A percentile compares a stretch with the other conserved stretches of the same genome.
phyloP scores from a whole-genome alignment of 2,329 filamentous ascomycete genomes.

The Fusarium burgessii region DNA sequence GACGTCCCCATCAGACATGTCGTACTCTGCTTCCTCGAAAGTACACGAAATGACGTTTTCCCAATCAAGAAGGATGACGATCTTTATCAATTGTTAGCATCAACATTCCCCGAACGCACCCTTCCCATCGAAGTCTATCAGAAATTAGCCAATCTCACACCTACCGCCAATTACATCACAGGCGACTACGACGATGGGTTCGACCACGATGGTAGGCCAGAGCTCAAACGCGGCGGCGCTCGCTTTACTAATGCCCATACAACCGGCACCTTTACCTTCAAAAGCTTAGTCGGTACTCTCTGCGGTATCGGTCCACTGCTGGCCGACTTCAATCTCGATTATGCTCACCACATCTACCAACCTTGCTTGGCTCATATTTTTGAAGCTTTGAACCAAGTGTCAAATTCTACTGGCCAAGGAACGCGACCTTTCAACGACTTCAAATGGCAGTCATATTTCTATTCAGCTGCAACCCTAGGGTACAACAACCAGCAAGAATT shows the following conservation, averaged over 20 bases:
- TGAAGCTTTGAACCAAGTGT: constrained; percentile 50
- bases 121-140: constrained; percentile 50
- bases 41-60: constrained; percentile 59
- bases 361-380: constrained; percentile 58
- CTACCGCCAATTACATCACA: constrained; percentile 51
- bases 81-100: constrained; percentile 50
- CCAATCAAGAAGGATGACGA: constrained; percentile 56
- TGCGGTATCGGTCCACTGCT: constrained; percentile 58
- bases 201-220: constrained; percentile 26
- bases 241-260: constrained; percentile 57
- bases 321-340: constrained; percentile 58
- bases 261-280: constrained; percentile 57
- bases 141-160: constrained; percentile 46
- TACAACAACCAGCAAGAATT: constrained; percentile 52
- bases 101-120: constrained; percentile 47
- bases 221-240: constrained; percentile 52
- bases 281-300: constrained; percentile 56
- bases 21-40: constrained; percentile 58
- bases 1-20: constrained; percentile 56
- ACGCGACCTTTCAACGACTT: constrained; percentile 25
- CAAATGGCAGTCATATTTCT: constrained; percentile 50
- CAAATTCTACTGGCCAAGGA: neutral
- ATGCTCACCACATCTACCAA: constrained; percentile 57
- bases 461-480: constrained; percentile 48
- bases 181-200: constrained; percentile 54